Evolutionary conservation across 352 stramenopile species (phyloP).

Genomic region (Globisporangium middletonii): DNA sequence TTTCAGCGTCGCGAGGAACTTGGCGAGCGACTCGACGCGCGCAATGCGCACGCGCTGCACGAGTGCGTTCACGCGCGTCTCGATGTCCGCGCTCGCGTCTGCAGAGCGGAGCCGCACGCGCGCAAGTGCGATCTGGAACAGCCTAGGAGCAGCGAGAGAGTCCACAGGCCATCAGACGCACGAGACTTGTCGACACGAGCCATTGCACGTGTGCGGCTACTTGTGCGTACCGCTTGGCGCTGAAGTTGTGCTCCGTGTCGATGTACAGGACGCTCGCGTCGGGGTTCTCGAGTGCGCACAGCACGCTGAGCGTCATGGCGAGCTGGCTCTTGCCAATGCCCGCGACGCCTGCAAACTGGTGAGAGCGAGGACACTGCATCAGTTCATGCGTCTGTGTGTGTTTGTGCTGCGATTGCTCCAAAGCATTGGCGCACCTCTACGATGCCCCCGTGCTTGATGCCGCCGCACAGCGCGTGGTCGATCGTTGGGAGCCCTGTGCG

Average conservation of each 20-base stretch:
- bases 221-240: constrained; percentile 41
- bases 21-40: constrained; percentile 29
- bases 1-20: constrained; percentile 44
- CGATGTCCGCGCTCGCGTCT: constrained; percentile 13
- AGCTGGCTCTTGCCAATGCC: constrained; percentile 75
- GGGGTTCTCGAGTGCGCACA: constrained; percentile 60
- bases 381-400: not conserved
- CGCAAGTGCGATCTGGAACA: constrained; percentile 39
- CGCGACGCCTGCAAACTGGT: constrained; percentile 60
- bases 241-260: constrained; percentile 70
- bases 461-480: constrained; percentile 58
- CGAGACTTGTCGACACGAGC: not conserved
- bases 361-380: not conserved
- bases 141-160: constrained; percentile 14
- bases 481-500: constrained; percentile 54
- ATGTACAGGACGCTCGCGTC: constrained; percentile 56
- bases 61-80: constrained; percentile 20
- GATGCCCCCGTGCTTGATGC: constrained; percentile 44
- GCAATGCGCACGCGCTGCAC: constrained; percentile 41
- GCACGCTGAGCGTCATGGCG: constrained; percentile 67
- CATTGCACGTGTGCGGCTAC: not conserved
- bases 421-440: constrained; percentile 28
- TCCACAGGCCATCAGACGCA: not conserved
- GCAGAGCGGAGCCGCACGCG: constrained; percentile 21
- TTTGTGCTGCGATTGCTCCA: not conserved